phyloP scores from a whole-genome alignment of 805 yeast species.

The Wickerhamomyces rabaulensis region DNA sequence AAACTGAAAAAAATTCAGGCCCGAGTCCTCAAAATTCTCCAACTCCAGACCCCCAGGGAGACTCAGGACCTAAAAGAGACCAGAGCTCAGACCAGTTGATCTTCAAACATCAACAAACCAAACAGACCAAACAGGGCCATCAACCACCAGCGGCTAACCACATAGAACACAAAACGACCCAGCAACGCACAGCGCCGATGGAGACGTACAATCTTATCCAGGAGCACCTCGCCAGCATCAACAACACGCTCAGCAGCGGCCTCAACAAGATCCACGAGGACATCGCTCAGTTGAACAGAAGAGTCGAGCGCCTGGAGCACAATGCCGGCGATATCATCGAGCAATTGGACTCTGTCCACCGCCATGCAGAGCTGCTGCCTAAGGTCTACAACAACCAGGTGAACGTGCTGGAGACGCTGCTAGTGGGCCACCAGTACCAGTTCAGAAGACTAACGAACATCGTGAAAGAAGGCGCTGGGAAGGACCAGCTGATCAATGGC shows the following conservation, averaged over 20 bases:
- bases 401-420: slow-evolving; percentile 12
- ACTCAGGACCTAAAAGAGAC: background rate
- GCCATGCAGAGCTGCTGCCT: slow-evolving; percentile 13
- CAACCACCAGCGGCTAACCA: background rate
- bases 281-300: slow-evolving; percentile 10
- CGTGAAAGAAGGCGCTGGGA: background rate
- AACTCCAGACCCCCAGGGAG: background rate
- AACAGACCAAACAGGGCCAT: background rate
- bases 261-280: slow-evolving; percentile 18
- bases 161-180: background rate
- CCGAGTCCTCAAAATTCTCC: background rate
- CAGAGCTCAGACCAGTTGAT: background rate
- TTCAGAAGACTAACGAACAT: slow-evolving; percentile 8
- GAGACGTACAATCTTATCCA: slow-evolving; percentile 21
- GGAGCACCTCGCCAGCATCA: slow-evolving; percentile 19
- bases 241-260: slow-evolving; percentile 12
- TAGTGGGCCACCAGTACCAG: slow-evolving; percentile 17
- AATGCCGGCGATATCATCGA: slow-evolving; percentile 4
- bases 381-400: slow-evolving; percentile 18
- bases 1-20: background rate
- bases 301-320: slow-evolving; percentile 18
- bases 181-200: slow-evolving; percentile 7
- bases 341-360: slow-evolving; percentile 10
- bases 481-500: background rate
- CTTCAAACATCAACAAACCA: background rate